Base-by-base conservation (phyloP, 2,329 filamentous ascomycete genomes). In the Sclerotiophoma versabilis region DNA sequence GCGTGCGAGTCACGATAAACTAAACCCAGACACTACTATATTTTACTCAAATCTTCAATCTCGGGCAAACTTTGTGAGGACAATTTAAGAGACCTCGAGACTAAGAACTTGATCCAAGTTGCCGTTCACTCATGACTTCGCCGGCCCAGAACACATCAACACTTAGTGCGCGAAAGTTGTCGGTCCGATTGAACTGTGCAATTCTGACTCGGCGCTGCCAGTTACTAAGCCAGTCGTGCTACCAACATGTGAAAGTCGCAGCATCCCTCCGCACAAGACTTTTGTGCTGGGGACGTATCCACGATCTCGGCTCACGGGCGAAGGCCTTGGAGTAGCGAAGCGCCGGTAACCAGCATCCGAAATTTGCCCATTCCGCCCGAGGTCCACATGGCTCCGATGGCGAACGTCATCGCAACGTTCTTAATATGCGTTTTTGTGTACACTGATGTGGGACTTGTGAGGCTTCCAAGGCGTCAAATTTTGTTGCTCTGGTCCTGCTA, bases 1-100 rank as follows among this genome's bases (percentile, higher is more conserved):
- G 64, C n/a, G 60, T 67, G 2, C 54, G 60, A 10, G 63, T 67
- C 12, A 62, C 48, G 12, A 63, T 67, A 12, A 57, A 60, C 19
- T 62, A 49, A 25, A 27, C 23, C 23, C 19, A 5, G 15, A 20
- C 5, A 17, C 23, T 11, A 25, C 4, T 14, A 23, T 1, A 23
- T 23, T n/a, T 15, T 19, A 15, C 22, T 38, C 22, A 26, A 23
- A n/a, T n/a, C n/a, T n/a, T n/a, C n/a, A n/a, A n/a, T n/a, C n/a
- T n/a, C n/a, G n/a, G n/a, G n/a, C n/a, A n/a, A n/a, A n/a, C n/a
- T n/a, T 32, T 32, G 29, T 14, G 33, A 11, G 11, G 19, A 17
- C 30, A 22, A 7, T 11, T 22, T 14, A 1, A 22, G 14, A 22
- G 12, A 25, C 4, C 14, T 15, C 22, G 22, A 38, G 12, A 26